Evolutionary conservation across 805 yeast genomes (phyloP), one percentile per base, ranked within the genome.

Genomic region (Schwanniomyces vanrijiae): DNA sequence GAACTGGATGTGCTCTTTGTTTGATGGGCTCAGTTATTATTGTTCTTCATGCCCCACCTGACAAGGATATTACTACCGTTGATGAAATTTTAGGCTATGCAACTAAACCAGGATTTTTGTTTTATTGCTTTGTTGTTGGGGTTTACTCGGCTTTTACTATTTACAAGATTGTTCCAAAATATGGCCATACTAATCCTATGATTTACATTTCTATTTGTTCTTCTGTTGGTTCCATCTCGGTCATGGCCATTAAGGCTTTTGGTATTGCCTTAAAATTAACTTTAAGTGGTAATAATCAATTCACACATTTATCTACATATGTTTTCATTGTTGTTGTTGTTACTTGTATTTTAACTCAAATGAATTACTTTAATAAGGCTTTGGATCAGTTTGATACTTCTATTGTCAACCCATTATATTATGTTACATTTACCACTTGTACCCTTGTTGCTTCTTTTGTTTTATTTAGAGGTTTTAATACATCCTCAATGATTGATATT

Each of bases 331-430:
- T 79, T 25, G 90, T 88, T 20, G 96, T 90, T 47, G 87, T 75
- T 7, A 77, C 86, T 37, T 90, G 96, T 68, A 90, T 90, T 55
- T 59, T 87, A 58, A 88, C 96, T 5, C 97, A 90, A 68, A 90
- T 90, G 96, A 90, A 88, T 71, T 90, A 88, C 64, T 88, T 90
- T 75, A 90, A 90, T 76, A 90, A 88, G 72, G 96, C 96, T 0
- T 76, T 90, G 60, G 96, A 91, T 57, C 96, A 88, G 65, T 90
- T 90, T 59, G 96, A 90, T 64, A 90, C 96, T 5, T 87, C 95
- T 0, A 88, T 90, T 55, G 96, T 90, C 46, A 90, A 90, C 65
- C 96, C 96, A 26, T 73, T 90, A 50, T 90, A 90, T 70, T 90
- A 90, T 61, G 97, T 90, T 45, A 83, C 96, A 1, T 90, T 90